Evolutionary conservation across 768 basidiomycete genomes (phyloP), one percentile per base, ranked within the genome.

Genomic region (Pleurotus sapidus): DNA sequence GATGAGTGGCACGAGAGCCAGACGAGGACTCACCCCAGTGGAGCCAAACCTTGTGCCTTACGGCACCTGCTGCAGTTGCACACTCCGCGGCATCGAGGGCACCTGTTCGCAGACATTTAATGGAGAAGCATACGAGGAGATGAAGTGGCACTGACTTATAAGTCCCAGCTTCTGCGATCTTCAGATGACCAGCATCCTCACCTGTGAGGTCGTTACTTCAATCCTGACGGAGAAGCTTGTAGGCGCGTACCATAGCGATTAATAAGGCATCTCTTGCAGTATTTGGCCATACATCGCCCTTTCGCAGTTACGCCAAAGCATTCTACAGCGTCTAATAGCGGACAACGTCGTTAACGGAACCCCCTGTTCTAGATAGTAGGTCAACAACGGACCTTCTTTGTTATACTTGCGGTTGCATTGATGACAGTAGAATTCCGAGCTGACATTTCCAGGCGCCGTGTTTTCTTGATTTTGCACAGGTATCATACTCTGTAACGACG

Each of bases 1-100:
- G 30, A 38, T 20, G 6, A 38, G 27, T 30, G 48, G 46, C 46
- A 50, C 23, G n/a, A 17, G 18, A 24, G 48, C 24, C 46, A 46
- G 25, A 11, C 18, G 15, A 39, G 20, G 27, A 67, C 81, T 17
- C 61, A 88, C 88, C 86, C 86, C 25, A 78, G 78, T 0, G 85
- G 77, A 51, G 77, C 76, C 27, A 87, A 71, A 18, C 87, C 88
- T 65, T 83, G 77, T 14, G 79, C 73, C 68, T 86, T 88, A 57
- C 84, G 79, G 69, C 90, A 92, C 3, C 66, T 68, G 42, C 78
- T 74, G 60, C 90, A 92, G 66, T 84, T 89, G 70, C 90, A 92
- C 8, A 76, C 70, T 61, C 80, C 83, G 50, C 78, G 72, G 58
- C 90, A 92, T 62, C 77, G 80, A 3, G 88, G 88, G 61, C 90